Conservation (phyloP, 495 filamentous ascomycete genomes). For the Staphylotrichum tortipilum region DNA sequence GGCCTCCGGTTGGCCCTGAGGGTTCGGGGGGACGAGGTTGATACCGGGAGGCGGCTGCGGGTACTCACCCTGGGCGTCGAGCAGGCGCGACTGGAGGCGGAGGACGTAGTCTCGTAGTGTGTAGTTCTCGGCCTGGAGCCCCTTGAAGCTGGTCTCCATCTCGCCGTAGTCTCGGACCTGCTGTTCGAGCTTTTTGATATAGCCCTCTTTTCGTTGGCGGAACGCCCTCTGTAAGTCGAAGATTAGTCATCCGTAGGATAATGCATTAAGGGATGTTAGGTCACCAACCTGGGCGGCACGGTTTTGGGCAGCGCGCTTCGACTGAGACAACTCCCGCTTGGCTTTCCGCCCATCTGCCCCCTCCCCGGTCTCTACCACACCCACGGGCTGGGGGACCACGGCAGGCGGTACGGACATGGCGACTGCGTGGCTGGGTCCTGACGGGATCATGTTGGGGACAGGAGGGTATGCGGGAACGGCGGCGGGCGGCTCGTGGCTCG, state of each 20-base stretch:
- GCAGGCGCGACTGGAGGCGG: slow-evolving; percentile 75
- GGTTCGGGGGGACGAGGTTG: slow-evolving; percentile 28
- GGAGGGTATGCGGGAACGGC: slow-evolving; percentile 14
- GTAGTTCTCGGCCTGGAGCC: slow-evolving; percentile 79
- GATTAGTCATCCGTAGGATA: slow-evolving; percentile 2
- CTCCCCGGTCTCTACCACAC: slow-evolving; percentile 15
- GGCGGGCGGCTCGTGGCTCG: slow-evolving; percentile 18
- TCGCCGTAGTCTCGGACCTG: slow-evolving; percentile 68
- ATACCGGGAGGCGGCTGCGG: slow-evolving; percentile 64
- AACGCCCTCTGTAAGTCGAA: slow-evolving; percentile 71
- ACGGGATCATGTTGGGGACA: slow-evolving; percentile 27
- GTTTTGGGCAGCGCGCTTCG: slow-evolving; percentile 94
- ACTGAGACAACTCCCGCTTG: slow-evolving; percentile 86
- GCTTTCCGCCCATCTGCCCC: slow-evolving; percentile 36
- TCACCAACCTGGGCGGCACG: slow-evolving; percentile 80
- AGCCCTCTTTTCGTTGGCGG: slow-evolving; percentile 92
- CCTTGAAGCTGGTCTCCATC: slow-evolving; percentile 63
- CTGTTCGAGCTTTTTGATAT: slow-evolving; percentile 94
- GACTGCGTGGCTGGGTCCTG: slow-evolving; percentile 13
- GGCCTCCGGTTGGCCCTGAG: background rate
- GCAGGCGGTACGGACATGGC: slow-evolving; percentile 18
- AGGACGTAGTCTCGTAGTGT: slow-evolving; percentile 85
- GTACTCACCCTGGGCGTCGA: slow-evolving; percentile 73
- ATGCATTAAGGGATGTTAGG: background rate
- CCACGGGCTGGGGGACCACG: slow-evolving; percentile 4